phyloP scores from a whole-genome alignment of 768 basidiomycete species.

The Terana coerulea region DNA sequence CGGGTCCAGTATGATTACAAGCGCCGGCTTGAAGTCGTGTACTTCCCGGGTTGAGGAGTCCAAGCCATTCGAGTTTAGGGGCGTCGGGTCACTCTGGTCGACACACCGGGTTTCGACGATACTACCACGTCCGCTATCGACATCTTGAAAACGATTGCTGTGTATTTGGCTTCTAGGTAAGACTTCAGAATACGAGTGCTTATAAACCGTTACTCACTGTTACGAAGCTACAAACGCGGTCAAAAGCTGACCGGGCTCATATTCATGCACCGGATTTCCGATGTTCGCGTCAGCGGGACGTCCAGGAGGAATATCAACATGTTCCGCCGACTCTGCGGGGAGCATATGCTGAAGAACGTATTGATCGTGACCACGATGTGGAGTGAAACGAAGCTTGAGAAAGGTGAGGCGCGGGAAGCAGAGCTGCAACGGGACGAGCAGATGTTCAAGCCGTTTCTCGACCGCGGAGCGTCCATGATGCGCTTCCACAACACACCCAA shows the following conservation, averaged over 20 bases:
- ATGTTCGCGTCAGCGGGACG: constrained; percentile 13
- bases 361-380: constrained; percentile 55
- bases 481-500: constrained; percentile 38
- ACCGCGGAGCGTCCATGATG: constrained; percentile 40
- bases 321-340: constrained; percentile 51
- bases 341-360: constrained; percentile 42
- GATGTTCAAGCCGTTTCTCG: constrained; percentile 49
- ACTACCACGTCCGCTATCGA: constrained; percentile 31
- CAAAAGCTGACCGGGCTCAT: constrained; percentile 15
- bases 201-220: constrained; percentile 15
- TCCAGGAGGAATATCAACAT: constrained; percentile 41
- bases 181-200: constrained; percentile 4
- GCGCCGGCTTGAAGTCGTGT: constrained; percentile 45
- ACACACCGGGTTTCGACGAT: constrained; percentile 62
- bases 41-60: constrained; percentile 43
- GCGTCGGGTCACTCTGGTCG: constrained; percentile 42
- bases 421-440: constrained; percentile 38
- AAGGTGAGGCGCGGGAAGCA: constrained; percentile 39
- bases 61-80: constrained; percentile 42
- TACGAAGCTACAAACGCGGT: constrained; percentile 17
- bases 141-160: constrained; percentile 14
- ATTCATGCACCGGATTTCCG: constrained; percentile 20
- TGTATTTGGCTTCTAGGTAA: constrained; percentile 11
- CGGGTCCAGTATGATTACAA: constrained; percentile 43
- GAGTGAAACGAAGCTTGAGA: constrained; percentile 35